Conservation (phyloP, 208 protist species). For the Crithidia bombi region DNA sequence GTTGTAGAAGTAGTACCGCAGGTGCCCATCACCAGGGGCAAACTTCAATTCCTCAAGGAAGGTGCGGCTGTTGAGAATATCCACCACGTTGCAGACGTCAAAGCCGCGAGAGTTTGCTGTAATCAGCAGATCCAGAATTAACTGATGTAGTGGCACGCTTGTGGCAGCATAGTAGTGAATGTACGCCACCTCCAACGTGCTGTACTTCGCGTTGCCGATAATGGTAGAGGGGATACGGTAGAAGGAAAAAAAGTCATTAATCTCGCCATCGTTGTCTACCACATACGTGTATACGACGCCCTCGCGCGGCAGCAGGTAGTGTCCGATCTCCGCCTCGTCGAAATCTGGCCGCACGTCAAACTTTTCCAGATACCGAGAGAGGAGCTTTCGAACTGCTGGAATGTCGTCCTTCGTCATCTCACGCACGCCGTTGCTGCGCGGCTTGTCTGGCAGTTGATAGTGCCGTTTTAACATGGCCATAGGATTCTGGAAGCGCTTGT, state of each 20-base stretch:
- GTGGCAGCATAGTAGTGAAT: conserved; percentile 97
- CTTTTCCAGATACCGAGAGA: conserved; percentile 81
- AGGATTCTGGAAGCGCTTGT: conserved; percentile 83
- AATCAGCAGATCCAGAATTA: conserved; percentile 95
- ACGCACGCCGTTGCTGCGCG: conserved; percentile 66
- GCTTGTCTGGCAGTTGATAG: conserved; percentile 65
- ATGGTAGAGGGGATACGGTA: conserved; percentile 98
- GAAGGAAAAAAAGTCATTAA: conserved; percentile 98
- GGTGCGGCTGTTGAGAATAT: conserved; percentile 94
- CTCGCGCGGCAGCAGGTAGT: conserved; percentile 95
- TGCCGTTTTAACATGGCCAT: conserved; percentile 80
- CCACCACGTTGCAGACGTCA: conserved; percentile 99
- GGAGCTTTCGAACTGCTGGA: conserved; percentile 62
- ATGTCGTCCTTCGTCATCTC: conserved; percentile 86
- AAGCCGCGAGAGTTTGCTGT: conserved; percentile 88
- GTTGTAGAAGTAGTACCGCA: conserved; percentile 99
- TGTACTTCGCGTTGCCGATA: conserved; percentile 94
- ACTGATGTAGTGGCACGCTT: conserved; percentile 66
- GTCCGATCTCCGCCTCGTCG: conserved; percentile 93
- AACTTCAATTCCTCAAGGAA: conserved; percentile 97
- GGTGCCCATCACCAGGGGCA: conserved; percentile 95
- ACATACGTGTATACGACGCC: conserved; percentile 97
- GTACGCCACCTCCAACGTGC: conserved; percentile 95
- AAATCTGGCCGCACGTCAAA: conserved; percentile 92
- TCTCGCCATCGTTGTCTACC: conserved; percentile 68